Percentiles rank a stretch among this genome's conserved stretches.
Conservation (phyloP, 805 yeast genomes). For the Zygosaccharomyces bailii region DNA sequence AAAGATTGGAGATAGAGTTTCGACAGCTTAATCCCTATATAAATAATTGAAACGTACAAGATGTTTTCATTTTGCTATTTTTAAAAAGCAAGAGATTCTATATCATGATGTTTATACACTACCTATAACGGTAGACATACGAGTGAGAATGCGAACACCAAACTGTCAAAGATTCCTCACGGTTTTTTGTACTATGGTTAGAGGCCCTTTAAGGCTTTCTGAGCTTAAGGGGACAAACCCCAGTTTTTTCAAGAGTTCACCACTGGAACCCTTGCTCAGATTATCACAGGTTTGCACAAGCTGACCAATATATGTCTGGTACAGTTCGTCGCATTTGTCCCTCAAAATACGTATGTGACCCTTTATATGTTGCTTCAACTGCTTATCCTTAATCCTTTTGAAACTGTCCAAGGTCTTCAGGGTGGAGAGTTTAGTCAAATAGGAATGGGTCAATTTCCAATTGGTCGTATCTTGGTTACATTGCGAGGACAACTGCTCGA, state of each 20-base stretch:
- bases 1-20: background rate
- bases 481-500: background rate
- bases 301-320: constrained; percentile 11
- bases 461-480: constrained; percentile 3
- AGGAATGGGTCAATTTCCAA: constrained; percentile 28
- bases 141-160: background rate
- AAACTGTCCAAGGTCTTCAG: constrained; percentile 30
- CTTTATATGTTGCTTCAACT: constrained; percentile 21
- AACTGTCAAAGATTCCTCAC: constrained; percentile 17
- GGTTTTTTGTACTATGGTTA: constrained; percentile 21
- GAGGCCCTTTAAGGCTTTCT: constrained; percentile 6
- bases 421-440: constrained; percentile 24
- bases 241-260: constrained; percentile 10
- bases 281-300: constrained; percentile 9
- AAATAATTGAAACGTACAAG: background rate
- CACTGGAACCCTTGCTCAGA: constrained; percentile 9
- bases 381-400: constrained; percentile 27
- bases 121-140: constrained; percentile 13
- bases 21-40: background rate
- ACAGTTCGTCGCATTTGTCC: constrained; percentile 24
- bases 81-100: background rate
- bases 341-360: constrained; percentile 19
- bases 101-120: constrained; percentile 10
- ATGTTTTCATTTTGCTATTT: background rate
- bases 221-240: constrained; percentile 14